Evolutionary conservation across 192 early-diverging fungal species (phyloP), one percentile per base, ranked within the genome.

Genomic region (Coemansia sp.): DNA sequence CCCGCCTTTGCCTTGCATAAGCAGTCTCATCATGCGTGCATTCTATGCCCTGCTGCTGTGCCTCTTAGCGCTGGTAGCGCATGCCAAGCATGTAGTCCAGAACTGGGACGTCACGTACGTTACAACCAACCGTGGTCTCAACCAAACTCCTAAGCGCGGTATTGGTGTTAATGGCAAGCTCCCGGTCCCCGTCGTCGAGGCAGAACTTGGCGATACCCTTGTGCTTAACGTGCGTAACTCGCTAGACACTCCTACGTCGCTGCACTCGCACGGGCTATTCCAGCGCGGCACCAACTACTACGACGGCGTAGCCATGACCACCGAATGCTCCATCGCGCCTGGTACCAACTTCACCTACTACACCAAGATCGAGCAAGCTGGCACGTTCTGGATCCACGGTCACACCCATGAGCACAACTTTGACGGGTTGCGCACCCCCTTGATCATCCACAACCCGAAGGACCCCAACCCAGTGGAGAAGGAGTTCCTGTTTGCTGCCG

Each of bases 341-440:
- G 87, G 88, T 1, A 65, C 70, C 38, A 84, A 68, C 62, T 91
- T 91, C 69, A 92, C 91, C 2, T 95, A 95, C 77, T 85, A 80
- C 27, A 87, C 90, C 68, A 70, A 77, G 12, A 74, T 90, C 33
- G 68, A 82, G 49, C 90, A 95, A 66, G 73, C 85, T 41, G 95
- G 95, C 36, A 94, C 92, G 13, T 94, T 87, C 81, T 96, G 93
- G 93, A 89, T 91, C 58, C 93, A 95, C 65, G 84, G 88, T 15
- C 93, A 95, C 71, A 83, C 69, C 39, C 70, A 65, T 40, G 87
- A 80, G 31, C 92, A 94, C 73, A 93, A 95, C 73, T 89, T 90
- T 60, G 94, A 95, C 52, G 94, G 94, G 40, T 75, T 94, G 62
- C 87, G 88, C 66, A 87, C 86, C 3, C 87, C 94, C 13, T 62